These are phyloP conservation scores for Trichosanthes cucumerina DNA, from an alignment of 306 rosid genomes.

Conservation along the genomic window DNA sequence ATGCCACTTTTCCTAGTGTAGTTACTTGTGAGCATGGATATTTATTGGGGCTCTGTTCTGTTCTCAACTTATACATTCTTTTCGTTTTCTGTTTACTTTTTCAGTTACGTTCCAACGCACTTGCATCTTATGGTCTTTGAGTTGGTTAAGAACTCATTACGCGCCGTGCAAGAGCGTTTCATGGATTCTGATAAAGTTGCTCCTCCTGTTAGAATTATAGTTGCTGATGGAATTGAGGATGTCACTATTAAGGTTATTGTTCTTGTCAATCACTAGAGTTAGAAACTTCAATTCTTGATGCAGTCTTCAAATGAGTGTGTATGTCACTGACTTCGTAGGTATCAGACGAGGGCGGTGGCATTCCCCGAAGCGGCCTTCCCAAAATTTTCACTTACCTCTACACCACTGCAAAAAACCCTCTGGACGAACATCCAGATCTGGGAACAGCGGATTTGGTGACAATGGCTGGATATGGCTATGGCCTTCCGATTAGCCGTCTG, in stretches of 20 bases:
- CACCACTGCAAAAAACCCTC: slow-evolving; percentile 72
- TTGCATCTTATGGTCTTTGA: slow-evolving; percentile 96
- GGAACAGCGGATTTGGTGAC: slow-evolving; percentile 50
- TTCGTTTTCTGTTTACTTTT: not conserved
- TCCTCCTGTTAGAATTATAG: slow-evolving; percentile 67
- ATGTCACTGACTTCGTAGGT: slow-evolving; percentile 31
- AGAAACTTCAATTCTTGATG: not conserved
- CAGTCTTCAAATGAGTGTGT: slow-evolving; percentile 6
- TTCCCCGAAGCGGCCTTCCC: slow-evolving; percentile 67
- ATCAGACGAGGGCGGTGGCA: slow-evolving; percentile 91
- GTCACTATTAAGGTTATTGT: slow-evolving; percentile 57
- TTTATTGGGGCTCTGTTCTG: not conserved
- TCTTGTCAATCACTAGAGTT: not conserved
- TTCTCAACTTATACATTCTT: not conserved
- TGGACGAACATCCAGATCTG: slow-evolving; percentile 57
- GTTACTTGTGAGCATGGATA: not conserved
- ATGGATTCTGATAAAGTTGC: slow-evolving; percentile 72
- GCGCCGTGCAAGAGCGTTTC: slow-evolving; percentile 84
- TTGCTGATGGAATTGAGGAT: slow-evolving; percentile 93
- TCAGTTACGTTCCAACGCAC: slow-evolving; percentile 88
- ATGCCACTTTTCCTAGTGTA: not conserved
- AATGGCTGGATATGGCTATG: slow-evolving; percentile 94
- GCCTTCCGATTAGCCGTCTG: slow-evolving; percentile 75
- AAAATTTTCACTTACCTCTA: slow-evolving; percentile 87
- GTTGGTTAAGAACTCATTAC: slow-evolving; percentile 90